Evolutionary conservation across 805 yeast species (phyloP).

Genomic region (Monosporozyma aerobia): DNA sequence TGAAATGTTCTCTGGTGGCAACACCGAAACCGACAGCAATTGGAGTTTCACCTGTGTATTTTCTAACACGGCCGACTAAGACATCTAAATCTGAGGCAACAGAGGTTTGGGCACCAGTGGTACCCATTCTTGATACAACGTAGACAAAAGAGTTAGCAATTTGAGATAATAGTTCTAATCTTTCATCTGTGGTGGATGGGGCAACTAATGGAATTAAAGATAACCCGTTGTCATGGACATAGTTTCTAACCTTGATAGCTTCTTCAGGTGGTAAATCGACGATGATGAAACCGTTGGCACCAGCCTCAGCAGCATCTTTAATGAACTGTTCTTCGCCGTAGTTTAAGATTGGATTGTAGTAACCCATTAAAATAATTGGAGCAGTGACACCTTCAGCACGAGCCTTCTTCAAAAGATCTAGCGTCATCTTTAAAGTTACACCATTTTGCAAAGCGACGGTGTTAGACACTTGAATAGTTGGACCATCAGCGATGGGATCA

Average conservation of each 20-base stretch:
- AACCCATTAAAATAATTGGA: conserved; percentile 93
- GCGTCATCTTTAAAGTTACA: conserved; percentile 55
- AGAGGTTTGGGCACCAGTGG: conserved; percentile 77
- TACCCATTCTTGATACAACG: conserved; percentile 96
- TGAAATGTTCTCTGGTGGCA: conserved; percentile 83
- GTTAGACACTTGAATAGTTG: conserved; percentile 88
- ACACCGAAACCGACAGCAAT: conserved; percentile 97
- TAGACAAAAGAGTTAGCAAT: conserved; percentile 94
- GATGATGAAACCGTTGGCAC: conserved; percentile 89
- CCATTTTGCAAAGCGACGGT: conserved; percentile 76
- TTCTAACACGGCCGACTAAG: conserved; percentile 67
- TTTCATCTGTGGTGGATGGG: conserved; percentile 89
- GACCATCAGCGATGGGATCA: conserved; percentile 98
- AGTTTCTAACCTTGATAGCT: conserved; percentile 75
- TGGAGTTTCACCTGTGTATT: conserved; percentile 66
- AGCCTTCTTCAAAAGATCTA: conserved; percentile 67
- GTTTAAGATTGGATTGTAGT: conserved; percentile 85
- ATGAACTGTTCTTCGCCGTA: conserved; percentile 85
- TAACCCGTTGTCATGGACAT: conserved; percentile 57
- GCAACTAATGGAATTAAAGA: conserved; percentile 92
- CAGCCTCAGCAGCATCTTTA: conserved; percentile 70
- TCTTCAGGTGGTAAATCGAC: conserved; percentile 98
- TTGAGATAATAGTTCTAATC: conserved; percentile 65
- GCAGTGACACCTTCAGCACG: conserved; percentile 75
- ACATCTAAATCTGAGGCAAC: conserved; percentile 54